Conservation (phyloP, 2,329 filamentous ascomycete genomes). For the Aspergillus puulaauensis region DNA sequence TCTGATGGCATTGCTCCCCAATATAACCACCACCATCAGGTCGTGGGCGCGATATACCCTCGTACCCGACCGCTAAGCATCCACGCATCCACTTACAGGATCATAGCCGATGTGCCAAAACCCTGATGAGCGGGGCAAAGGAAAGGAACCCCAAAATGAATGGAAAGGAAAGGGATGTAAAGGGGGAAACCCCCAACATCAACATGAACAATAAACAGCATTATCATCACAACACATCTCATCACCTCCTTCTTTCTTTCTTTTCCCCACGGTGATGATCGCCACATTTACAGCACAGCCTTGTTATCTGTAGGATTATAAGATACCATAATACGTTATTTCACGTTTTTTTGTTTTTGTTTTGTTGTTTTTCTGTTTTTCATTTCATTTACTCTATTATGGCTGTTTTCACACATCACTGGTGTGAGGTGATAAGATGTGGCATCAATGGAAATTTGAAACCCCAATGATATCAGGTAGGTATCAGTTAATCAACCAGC, state of each 20-base stretch:
- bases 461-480: neutral
- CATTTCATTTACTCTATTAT: neutral
- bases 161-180: neutral
- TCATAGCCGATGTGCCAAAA: constrained; percentile 41
- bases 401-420: neutral
- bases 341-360: neutral
- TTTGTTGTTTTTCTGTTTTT: neutral
- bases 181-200: neutral
- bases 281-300: neutral
- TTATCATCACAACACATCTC: neutral
- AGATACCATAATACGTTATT: constrained; percentile 5
- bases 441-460: neutral
- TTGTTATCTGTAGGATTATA: constrained; percentile 10
- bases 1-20: constrained; percentile 60
- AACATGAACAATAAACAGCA: neutral
- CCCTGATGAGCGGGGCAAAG: constrained; percentile 7
- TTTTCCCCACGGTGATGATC: neutral
- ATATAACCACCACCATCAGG: constrained; percentile 31
- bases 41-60: constrained; percentile 37
- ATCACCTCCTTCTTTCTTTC: neutral
- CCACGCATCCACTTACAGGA: constrained; percentile 39
- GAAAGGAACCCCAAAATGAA: neutral
- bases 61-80: constrained; percentile 40
- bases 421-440: neutral
- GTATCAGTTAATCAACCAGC: neutral